These are phyloP conservation scores for Daedalea quercina DNA, from an alignment of 768 basidiomycete genomes.

Conservation along the genomic window DNA sequence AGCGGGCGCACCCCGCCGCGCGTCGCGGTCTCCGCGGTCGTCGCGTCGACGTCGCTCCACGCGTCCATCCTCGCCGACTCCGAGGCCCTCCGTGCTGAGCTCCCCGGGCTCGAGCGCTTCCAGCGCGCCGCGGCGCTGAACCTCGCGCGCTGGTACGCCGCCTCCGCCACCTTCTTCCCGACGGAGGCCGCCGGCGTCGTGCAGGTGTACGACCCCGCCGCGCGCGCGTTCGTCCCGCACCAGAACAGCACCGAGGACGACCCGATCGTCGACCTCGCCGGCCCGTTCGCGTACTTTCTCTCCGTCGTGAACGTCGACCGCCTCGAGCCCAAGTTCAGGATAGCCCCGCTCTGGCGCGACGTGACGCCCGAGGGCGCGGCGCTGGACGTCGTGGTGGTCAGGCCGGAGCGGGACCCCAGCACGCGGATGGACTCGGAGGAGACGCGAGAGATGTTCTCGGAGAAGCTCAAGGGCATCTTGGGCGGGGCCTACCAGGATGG, in stretches of 20 bases:
- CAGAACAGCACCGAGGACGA: conserved; percentile 22
- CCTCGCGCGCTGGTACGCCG: conserved; percentile 62
- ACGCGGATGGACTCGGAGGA: conserved; percentile 34
- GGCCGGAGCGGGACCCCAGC: conserved; percentile 59
- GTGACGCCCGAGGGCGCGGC: conserved; percentile 37
- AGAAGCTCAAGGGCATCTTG: conserved; percentile 48
- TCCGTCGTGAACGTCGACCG: conserved; percentile 80
- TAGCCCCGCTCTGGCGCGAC: conserved; percentile 54
- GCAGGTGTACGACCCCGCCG: conserved; percentile 53
- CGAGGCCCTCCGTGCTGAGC: conserved; percentile 57
- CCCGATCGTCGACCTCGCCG: conserved; percentile 44
- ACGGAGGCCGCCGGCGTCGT: conserved; percentile 33
- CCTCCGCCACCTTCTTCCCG: conserved; percentile 51
- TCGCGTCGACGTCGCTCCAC: conserved; percentile 81
- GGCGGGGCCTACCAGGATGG: conserved; percentile 75
- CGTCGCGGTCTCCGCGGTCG: conserved; percentile 60
- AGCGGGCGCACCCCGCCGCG: conserved; percentile 8
- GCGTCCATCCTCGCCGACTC: conserved; percentile 81
- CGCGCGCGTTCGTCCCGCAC: conserved; percentile 40
- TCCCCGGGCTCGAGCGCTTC: conserved; percentile 82
- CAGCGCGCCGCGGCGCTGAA: conserved; percentile 80
- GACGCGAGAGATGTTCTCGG: conserved; percentile 42
- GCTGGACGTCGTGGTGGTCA: conserved; percentile 71
- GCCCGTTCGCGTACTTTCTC: conserved; percentile 85
- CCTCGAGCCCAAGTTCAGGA: conserved; percentile 76